phyloP scores from a whole-genome alignment of 2,329 filamentous ascomycete genomes.

The Arthrobotrys musiformis region DNA sequence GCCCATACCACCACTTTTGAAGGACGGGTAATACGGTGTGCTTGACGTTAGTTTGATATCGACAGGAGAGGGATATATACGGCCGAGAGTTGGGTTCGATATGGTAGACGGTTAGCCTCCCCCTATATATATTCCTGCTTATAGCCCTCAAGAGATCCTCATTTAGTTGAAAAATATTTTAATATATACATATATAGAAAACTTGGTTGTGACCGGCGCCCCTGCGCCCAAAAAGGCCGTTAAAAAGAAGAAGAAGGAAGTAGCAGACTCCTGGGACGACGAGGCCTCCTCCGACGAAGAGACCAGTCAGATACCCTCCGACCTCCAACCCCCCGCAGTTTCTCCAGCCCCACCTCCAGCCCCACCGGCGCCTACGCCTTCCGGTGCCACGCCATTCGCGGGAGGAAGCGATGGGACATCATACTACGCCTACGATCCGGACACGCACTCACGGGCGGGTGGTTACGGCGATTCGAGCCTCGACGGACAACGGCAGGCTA shows the following conservation, averaged over 20 bases:
- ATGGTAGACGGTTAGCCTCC: conserved; percentile 8
- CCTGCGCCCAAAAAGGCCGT: conserved; percentile 33
- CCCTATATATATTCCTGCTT: not conserved
- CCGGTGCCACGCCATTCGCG: conserved; percentile 43
- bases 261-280: conserved; percentile 82
- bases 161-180: too few relatives aligned
- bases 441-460: conserved; percentile 34
- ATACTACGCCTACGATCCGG: conserved; percentile 48
- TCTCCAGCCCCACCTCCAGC: conserved; percentile 57
- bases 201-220: conserved; percentile 18
- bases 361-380: conserved; percentile 51
- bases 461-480: conserved; percentile 38
- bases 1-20: too few relatives aligned
- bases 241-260: conserved; percentile 62
- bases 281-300: conserved; percentile 67
- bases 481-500: conserved; percentile 67
- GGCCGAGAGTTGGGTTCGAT: not conserved
- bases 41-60: not conserved
- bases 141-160: too few relatives aligned
- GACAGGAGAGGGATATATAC: not conserved
- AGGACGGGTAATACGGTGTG: too few relatives aligned
- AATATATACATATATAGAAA: too few relatives aligned
- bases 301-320: conserved; percentile 57
- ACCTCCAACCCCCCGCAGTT: conserved; percentile 54
- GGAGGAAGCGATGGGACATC: conserved; percentile 13